Percentiles rank a stretch among this genome's conserved stretches.
These are phyloP conservation scores for Colletotrichum lindemuthianum DNA, from an alignment of 2,329 filamentous ascomycete species.

Conservation along the genomic window DNA sequence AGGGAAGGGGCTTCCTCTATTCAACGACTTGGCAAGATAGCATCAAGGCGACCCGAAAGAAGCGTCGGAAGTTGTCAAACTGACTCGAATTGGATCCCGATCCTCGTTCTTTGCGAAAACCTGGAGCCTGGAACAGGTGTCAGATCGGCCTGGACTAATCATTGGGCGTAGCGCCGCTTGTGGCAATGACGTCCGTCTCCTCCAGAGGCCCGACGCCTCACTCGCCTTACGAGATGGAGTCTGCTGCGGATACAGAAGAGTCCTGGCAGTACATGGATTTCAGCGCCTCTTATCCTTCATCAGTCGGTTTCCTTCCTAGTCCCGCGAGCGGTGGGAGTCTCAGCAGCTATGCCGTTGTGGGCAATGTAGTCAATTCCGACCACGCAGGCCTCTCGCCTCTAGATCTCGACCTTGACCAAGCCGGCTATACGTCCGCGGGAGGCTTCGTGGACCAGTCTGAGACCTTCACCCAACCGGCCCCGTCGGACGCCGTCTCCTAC, in stretches of 20 bases:
- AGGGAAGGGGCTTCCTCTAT: neutral
- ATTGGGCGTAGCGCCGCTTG: neutral
- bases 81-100: too few species aligned
- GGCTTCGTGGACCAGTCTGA: constrained; percentile 45
- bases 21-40: too few species aligned
- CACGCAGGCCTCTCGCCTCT: constrained; percentile 53
- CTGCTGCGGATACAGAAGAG: constrained; percentile 52
- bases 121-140: too few species aligned
- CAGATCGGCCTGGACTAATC: too few species aligned
- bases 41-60: too few species aligned
- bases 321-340: constrained; percentile 60
- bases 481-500: constrained; percentile 44
- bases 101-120: too few species aligned
- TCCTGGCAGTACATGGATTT: constrained; percentile 57
- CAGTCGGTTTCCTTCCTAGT: constrained; percentile 58
- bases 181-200: constrained; percentile 51
- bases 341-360: constrained; percentile 60
- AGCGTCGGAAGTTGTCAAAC: too few species aligned
- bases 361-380: constrained; percentile 46
- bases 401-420: constrained; percentile 51
- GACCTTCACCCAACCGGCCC: constrained; percentile 44
- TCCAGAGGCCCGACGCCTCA: constrained; percentile 52
- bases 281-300: constrained; percentile 48
- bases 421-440: constrained; percentile 45
- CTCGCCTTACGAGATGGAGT: constrained; percentile 53